These are phyloP conservation scores for Saccharomyces hybrid DNA, from an alignment of 1,139 yeast genomes.

Conservation along the genomic window DNA sequence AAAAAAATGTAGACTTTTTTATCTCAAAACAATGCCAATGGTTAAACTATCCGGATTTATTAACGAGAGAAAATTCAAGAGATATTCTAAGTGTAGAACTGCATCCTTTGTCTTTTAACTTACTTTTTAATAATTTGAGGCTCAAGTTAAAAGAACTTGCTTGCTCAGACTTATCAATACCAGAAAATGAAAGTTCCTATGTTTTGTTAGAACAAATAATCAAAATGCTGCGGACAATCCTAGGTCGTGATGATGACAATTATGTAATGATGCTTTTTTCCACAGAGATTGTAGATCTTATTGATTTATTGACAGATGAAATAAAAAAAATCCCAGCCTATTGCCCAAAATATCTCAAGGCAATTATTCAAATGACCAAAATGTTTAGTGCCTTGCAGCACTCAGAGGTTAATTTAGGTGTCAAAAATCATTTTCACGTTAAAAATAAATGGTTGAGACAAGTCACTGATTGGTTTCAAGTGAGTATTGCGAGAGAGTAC, in stretches of 20 bases:
- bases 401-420: constrained; percentile 38
- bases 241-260: constrained; percentile 34
- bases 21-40: constrained; percentile 37
- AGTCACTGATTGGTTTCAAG: constrained; percentile 62
- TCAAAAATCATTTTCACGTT: constrained; percentile 47
- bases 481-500: constrained; percentile 36
- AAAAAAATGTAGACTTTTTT: constrained; percentile 45
- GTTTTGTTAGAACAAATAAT: constrained; percentile 37
- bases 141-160: constrained; percentile 19
- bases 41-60: constrained; percentile 44
- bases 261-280: constrained; percentile 34
- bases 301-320: constrained; percentile 34
- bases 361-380: constrained; percentile 54
- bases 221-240: constrained; percentile 35
- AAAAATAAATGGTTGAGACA: constrained; percentile 56
- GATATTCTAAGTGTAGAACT: constrained; percentile 41
- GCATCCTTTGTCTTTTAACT: constrained; percentile 37
- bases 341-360: constrained; percentile 38
- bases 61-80: constrained; percentile 43
- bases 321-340: constrained; percentile 32
- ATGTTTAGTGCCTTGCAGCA: constrained; percentile 44
- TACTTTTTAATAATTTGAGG: constrained; percentile 30
- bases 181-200: constrained; percentile 22
- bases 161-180: constrained; percentile 23
- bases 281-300: constrained; percentile 34